Conservation (phyloP, 2,329 filamentous ascomycete genomes). For the Phyllosticta paracitricarpa region DNA sequence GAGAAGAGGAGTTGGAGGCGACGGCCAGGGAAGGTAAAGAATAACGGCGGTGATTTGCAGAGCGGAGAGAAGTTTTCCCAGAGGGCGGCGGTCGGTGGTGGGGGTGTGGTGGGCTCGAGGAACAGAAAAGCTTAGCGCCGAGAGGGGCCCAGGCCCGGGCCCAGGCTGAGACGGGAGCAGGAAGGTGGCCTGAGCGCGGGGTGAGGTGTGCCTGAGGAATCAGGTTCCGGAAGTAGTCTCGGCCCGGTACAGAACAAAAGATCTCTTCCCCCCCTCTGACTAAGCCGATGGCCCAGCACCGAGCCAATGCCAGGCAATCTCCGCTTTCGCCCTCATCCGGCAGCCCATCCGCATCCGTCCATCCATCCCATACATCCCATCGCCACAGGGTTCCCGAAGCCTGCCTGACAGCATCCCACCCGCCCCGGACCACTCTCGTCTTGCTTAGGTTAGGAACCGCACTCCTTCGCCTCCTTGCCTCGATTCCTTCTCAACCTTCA, state of each 20-base stretch:
- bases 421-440: conserved; percentile 5
- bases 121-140: neutral
- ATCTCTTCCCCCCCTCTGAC: too few relatives aligned
- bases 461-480: conserved; percentile 17
- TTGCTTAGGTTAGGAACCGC: conserved; percentile 23
- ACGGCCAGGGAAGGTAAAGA: conserved; percentile 1
- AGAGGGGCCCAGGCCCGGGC: neutral
- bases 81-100: conserved; percentile 1
- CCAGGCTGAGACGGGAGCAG: neutral
- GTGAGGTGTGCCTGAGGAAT: too few relatives aligned
- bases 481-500: neutral
- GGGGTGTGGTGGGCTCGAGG: neutral
- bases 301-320: neutral
- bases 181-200: too few relatives aligned
- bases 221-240: too few relatives aligned
- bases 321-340: neutral
- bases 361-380: neutral
- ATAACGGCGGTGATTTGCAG: conserved; percentile 5
- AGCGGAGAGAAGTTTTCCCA: conserved; percentile 7
- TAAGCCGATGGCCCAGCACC: too few relatives aligned
- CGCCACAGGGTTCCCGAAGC: neutral
- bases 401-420: neutral
- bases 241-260: too few relatives aligned
- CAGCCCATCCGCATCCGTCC: neutral
- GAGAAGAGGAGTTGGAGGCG: conserved; percentile 10